Evolutionary conservation across 1,284 basidiomycete species (phyloP).

Genomic region (Moesziomyces globuligerus): DNA sequence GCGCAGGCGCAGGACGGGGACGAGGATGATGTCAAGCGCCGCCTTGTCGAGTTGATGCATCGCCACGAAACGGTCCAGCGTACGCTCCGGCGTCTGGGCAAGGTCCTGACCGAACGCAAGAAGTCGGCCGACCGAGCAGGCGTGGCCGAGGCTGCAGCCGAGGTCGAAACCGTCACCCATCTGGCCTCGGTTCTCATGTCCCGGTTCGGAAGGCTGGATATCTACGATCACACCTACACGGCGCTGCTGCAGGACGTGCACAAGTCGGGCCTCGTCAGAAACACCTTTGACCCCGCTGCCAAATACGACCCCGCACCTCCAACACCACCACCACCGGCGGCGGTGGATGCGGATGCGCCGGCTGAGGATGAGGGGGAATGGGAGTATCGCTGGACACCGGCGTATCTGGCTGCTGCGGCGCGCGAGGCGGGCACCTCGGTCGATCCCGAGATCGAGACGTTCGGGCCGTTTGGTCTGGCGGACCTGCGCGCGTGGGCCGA

Average conservation of each 20-base stretch:
- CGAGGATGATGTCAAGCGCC: slow-evolving; percentile 72
- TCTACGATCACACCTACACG: slow-evolving; percentile 65
- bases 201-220: slow-evolving; percentile 54
- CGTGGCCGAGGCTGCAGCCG: slow-evolving; percentile 14
- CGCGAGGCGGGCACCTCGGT: slow-evolving; percentile 22
- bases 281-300: slow-evolving; percentile 61
- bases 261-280: slow-evolving; percentile 54
- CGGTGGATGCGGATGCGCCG: background rate
- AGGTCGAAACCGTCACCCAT: slow-evolving; percentile 57
- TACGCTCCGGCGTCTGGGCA: slow-evolving; percentile 85
- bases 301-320: slow-evolving; percentile 13
- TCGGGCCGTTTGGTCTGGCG: slow-evolving; percentile 54
- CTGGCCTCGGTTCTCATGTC: slow-evolving; percentile 62
- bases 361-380: slow-evolving; percentile 19
- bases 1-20: slow-evolving; percentile 77
- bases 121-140: slow-evolving; percentile 65
- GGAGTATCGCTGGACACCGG: slow-evolving; percentile 63
- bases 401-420: slow-evolving; percentile 56
- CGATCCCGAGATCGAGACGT: slow-evolving; percentile 52
- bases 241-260: slow-evolving; percentile 53
- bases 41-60: slow-evolving; percentile 75
- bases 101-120: slow-evolving; percentile 66
- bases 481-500: slow-evolving; percentile 56
- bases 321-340: background rate
- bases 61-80: slow-evolving; percentile 90